phyloP scores from a whole-genome alignment of 1,284 basidiomycete genomes.

The Irpex sp. region DNA sequence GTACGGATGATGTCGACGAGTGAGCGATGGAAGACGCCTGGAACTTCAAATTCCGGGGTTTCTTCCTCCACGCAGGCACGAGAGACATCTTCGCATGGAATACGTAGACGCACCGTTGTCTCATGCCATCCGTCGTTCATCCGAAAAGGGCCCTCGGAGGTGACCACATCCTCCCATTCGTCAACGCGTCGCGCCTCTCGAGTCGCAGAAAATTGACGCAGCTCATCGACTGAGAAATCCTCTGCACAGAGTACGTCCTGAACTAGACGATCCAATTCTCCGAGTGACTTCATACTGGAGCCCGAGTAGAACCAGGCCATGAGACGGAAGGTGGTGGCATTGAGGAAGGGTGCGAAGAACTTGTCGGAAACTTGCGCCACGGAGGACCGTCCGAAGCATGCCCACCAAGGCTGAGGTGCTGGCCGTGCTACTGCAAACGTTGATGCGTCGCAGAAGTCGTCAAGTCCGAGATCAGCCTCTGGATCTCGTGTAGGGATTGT shows the following conservation, averaged over 20 bases:
- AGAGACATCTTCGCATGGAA: conserved; percentile 2
- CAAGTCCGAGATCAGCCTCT: neutral
- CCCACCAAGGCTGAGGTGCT: neutral
- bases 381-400: neutral
- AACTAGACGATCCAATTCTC: conserved; percentile 11
- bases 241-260: conserved; percentile 3
- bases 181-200: conserved; percentile 5
- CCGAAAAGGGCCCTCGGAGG: neutral
- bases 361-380: neutral
- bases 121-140: conserved; percentile 6
- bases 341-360: conserved; percentile 6
- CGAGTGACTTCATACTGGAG: conserved; percentile 8
- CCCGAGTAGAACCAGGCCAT: conserved; percentile 12
- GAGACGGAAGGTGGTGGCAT: conserved; percentile 6
- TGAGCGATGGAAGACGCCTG: conserved; percentile 9
- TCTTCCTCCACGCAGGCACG: neutral
- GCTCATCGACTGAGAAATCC: conserved; percentile 8
- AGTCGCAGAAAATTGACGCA: conserved; percentile 4
- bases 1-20: conserved; percentile 10
- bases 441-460: neutral
- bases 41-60: conserved; percentile 4
- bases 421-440: neutral
- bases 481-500: neutral
- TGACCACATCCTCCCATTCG: neutral
- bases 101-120: neutral